Percentiles rank a stretch among this genome's conserved stretches.
These are phyloP conservation scores for Plasmodium vivax DNA, from an alignment of 169 alveolate genomes.

Conservation along the genomic window DNA sequence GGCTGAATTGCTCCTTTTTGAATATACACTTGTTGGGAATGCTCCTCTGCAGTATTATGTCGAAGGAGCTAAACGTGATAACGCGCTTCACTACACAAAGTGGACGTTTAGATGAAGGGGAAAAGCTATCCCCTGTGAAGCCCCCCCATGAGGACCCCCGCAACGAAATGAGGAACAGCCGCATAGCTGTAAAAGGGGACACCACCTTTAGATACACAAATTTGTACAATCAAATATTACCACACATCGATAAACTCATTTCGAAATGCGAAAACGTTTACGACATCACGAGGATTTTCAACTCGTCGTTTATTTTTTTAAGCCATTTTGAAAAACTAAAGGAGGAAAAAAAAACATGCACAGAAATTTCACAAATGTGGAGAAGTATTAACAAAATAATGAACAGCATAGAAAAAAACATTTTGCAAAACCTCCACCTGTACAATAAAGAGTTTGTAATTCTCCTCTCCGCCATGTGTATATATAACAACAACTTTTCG, in stretches of 20 bases:
- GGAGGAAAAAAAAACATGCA: neutral
- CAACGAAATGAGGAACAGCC: neutral
- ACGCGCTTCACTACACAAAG: neutral
- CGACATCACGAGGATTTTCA: constrained; percentile 70
- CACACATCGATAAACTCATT: constrained; percentile 52
- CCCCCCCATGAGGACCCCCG: neutral
- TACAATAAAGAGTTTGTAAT: constrained; percentile 65
- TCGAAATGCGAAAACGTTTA: constrained; percentile 40
- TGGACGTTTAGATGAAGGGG: neutral
- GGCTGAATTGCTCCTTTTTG: constrained; percentile 42
- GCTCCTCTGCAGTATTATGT: constrained; percentile 29
- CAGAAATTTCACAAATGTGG: constrained; percentile 8
- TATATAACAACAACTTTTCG: constrained; percentile 55
- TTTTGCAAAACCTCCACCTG: constrained; percentile 17
- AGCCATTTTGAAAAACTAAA: constrained; percentile 32
- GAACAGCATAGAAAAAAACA: constrained; percentile 62
- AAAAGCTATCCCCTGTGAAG: neutral
- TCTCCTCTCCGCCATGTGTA: constrained; percentile 56
- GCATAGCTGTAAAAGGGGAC: neutral
- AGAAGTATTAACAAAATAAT: neutral
- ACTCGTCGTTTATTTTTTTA: constrained; percentile 48
- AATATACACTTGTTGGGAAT: constrained; percentile 51
- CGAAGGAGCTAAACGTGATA: constrained; percentile 33
- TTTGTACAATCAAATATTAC: constrained; percentile 38
- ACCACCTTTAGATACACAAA: neutral